Evolutionary conservation across 2,329 filamentous ascomycete genomes (phyloP).

Genomic region (Fusarium pseudocircinatum): DNA sequence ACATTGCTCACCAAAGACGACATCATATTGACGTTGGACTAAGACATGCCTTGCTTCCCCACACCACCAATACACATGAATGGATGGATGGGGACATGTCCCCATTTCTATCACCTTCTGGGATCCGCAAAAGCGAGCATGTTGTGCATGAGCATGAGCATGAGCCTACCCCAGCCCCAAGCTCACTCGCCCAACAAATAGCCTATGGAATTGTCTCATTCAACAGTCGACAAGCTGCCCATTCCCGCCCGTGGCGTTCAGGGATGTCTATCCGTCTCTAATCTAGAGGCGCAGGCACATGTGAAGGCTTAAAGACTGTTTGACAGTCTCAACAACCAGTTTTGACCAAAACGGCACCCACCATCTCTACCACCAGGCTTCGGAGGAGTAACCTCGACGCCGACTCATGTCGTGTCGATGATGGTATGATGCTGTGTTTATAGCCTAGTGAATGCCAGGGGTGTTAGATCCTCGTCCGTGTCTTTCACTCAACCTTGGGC

Average conservation of each 20-base stretch:
- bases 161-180: conserved; percentile 13
- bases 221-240: background rate
- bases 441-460: background rate
- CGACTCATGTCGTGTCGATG: background rate
- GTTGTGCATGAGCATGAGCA: conserved; percentile 30
- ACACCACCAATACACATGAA: conserved; percentile 28
- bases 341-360: background rate
- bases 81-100: background rate
- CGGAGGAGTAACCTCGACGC: background rate
- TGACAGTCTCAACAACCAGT: background rate
- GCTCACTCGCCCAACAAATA: conserved; percentile 21
- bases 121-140: conserved; percentile 37
- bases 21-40: conserved; percentile 33
- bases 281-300: background rate
- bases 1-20: conserved; percentile 4
- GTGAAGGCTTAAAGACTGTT: background rate
- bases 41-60: conserved; percentile 25
- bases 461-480: conserved; percentile 1
- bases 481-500: background rate
- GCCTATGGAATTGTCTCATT: conserved; percentile 15
- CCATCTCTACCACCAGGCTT: background rate
- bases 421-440: background rate
- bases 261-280: background rate
- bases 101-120: conserved; percentile 10
- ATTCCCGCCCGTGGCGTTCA: conserved; percentile 19